These are phyloP conservation scores for Paralagenidium karlingii DNA, from an alignment of 352 stramenopile species.

Conservation along the genomic window DNA sequence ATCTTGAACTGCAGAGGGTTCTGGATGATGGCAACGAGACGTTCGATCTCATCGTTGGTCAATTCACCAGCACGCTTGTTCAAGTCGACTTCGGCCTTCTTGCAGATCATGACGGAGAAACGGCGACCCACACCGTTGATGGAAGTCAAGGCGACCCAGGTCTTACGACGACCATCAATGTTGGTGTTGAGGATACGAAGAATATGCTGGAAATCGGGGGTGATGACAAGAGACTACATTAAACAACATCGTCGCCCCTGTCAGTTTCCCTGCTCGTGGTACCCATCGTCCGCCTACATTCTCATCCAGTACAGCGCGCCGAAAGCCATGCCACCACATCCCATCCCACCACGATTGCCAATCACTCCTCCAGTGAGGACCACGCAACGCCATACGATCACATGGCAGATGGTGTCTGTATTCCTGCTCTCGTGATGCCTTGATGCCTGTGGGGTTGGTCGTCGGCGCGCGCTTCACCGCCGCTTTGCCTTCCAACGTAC, in stretches of 20 bases:
- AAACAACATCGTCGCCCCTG: no score
- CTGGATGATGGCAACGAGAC: slow-evolving; percentile 98
- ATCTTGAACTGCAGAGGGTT: slow-evolving; percentile 99
- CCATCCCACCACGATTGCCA: no score
- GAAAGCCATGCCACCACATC: no score
- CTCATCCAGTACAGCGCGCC: no score
- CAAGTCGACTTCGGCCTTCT: slow-evolving; percentile 99
- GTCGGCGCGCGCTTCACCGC: no score
- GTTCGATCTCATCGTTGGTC: slow-evolving; percentile 99
- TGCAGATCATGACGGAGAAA: slow-evolving; percentile 94
- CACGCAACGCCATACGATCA: no score
- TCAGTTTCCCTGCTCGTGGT: no score
- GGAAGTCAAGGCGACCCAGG: slow-evolving; percentile 73
- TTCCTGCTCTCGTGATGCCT: no score
- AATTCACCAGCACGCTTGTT: slow-evolving; percentile 97
- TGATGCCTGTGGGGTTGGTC: no score
- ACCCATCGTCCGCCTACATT: no score
- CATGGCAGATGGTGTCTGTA: no score
- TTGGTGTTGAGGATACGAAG: slow-evolving; percentile 99
- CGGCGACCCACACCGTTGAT: slow-evolving; percentile 79
- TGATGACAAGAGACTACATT: slow-evolving; percentile 79
- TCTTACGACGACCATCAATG: slow-evolving; percentile 97
- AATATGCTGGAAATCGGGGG: slow-evolving; percentile 99
- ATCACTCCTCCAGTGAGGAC: no score
- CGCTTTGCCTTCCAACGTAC: slow-evolving; percentile 41